Percentiles rank a stretch among this genome's conserved stretches.
Evolutionary conservation across 148 eudicot species (phyloP).

Genomic region (Chenopodium album): DNA sequence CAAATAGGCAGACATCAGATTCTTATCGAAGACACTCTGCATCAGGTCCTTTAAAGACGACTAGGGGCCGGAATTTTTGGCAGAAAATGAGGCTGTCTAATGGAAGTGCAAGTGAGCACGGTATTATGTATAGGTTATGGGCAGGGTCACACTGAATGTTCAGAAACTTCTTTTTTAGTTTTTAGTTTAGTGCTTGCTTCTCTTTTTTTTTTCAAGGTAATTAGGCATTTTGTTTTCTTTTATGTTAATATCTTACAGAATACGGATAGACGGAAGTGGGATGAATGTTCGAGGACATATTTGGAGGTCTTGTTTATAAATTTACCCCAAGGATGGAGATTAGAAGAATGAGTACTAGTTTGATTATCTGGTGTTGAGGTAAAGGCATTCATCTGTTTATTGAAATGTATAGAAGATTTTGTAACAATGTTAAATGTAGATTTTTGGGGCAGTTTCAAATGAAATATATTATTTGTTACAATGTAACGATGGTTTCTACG

Average conservation of each 20-base stretch:
- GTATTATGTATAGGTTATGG: slow-evolving; percentile 51
- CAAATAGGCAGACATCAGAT: slow-evolving; percentile 36
- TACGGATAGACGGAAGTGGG: background rate
- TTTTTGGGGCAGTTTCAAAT: background rate
- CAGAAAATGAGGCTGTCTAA: slow-evolving; percentile 48
- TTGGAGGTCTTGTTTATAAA: slow-evolving; percentile 8
- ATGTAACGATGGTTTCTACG: too few species aligned
- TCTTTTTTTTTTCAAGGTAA: background rate
- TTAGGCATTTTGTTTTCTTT: background rate
- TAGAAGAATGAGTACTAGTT: background rate
- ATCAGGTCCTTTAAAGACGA: slow-evolving; percentile 61
- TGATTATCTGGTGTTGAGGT: background rate
- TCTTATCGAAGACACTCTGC: slow-evolving; percentile 63
- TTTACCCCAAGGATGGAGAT: slow-evolving; percentile 1
- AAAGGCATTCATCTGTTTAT: slow-evolving; percentile 5
- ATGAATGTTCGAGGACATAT: background rate
- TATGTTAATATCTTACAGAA: background rate
- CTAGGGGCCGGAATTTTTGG: slow-evolving; percentile 48
- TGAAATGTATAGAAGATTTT: slow-evolving; percentile 25
- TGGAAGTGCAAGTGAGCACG: slow-evolving; percentile 71
- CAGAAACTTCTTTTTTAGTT: background rate
- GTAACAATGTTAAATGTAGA: slow-evolving; percentile 2
- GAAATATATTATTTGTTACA: too few species aligned
- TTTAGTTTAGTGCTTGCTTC: background rate
- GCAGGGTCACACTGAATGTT: slow-evolving; percentile 51